A percentile compares a stretch with the other conserved stretches of the same genome.
Conservation (phyloP, 805 yeast species). For the Pichia exigua region DNA sequence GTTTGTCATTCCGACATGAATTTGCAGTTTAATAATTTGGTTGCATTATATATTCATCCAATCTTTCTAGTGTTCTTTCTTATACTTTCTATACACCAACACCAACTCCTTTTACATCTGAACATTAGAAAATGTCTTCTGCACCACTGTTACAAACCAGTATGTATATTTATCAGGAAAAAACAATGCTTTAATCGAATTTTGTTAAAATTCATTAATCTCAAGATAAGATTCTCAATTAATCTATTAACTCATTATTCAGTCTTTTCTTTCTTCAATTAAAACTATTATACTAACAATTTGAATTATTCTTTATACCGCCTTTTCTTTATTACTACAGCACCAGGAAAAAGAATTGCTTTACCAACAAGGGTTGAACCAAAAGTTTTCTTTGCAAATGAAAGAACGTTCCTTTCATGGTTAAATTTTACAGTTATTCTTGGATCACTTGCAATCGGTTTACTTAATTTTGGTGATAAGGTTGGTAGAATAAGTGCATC, state of each 20-base stretch:
- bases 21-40: background rate
- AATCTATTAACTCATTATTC: no score
- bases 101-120: background rate
- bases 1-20: background rate
- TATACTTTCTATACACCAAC: background rate
- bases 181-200: background rate
- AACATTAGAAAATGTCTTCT: constrained; percentile 44
- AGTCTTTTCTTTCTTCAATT: background rate
- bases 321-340: constrained; percentile 8
- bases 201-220: background rate
- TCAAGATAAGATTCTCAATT: background rate
- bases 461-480: constrained; percentile 91
- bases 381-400: constrained; percentile 97
- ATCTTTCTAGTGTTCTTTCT: background rate
- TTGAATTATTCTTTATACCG: background rate
- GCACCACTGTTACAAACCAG: constrained; percentile 69
- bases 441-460: constrained; percentile 94
- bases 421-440: constrained; percentile 96
- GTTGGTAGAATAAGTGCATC: constrained; percentile 92
- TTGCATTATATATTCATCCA: background rate
- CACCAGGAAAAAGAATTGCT: constrained; percentile 79
- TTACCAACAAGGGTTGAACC: constrained; percentile 98
- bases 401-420: constrained; percentile 97
- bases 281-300: background rate
- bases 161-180: constrained; percentile 20